phyloP scores from a whole-genome alignment of 2,329 filamentous ascomycete genomes.

The Plectosphaerella sp. region DNA sequence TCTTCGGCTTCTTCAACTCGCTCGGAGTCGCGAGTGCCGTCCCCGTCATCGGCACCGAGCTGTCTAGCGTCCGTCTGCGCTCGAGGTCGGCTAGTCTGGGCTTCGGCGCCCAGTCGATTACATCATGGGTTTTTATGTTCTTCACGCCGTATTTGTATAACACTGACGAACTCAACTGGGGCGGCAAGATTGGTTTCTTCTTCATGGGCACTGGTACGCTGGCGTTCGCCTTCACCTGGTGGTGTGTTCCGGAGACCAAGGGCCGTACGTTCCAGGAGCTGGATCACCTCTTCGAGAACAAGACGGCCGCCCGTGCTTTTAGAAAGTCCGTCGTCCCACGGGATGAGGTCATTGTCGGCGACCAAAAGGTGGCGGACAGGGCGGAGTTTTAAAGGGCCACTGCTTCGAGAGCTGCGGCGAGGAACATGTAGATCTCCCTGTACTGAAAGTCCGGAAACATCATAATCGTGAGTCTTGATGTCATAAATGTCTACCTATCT shows the following conservation, averaged over 20 bases:
- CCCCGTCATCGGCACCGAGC: constrained; percentile 3
- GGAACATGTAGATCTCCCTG: too few relatives aligned
- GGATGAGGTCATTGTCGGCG: not conserved
- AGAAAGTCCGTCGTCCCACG: not conserved
- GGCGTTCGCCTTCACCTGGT: not conserved
- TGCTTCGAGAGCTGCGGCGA: too few relatives aligned
- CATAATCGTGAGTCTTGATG: too few relatives aligned
- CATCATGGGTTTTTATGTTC: not conserved
- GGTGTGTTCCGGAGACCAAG: constrained; percentile 1
- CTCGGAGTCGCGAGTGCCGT: constrained; percentile 2
- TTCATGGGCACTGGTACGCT: constrained; percentile 1
- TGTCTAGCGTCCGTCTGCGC: constrained; percentile 1
- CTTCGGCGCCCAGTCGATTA: not conserved
- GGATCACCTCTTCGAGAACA: constrained; percentile 2
- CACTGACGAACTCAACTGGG: constrained; percentile 12
- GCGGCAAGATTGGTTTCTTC: constrained; percentile 12
- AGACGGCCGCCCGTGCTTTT: not conserved
- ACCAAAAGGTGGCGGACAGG: not conserved
- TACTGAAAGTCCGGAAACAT: too few relatives aligned
- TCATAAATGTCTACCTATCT: too few relatives aligned
- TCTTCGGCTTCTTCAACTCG: constrained; percentile 4
- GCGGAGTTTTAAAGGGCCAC: too few relatives aligned
- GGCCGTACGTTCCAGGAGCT: constrained; percentile 3
- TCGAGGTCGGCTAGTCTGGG: constrained; percentile 2
- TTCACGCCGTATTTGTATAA: constrained; percentile 6